These are phyloP conservation scores for Cladophialophora immunda DNA, from an alignment of 2,329 filamentous ascomycete species.

Conservation along the genomic window DNA sequence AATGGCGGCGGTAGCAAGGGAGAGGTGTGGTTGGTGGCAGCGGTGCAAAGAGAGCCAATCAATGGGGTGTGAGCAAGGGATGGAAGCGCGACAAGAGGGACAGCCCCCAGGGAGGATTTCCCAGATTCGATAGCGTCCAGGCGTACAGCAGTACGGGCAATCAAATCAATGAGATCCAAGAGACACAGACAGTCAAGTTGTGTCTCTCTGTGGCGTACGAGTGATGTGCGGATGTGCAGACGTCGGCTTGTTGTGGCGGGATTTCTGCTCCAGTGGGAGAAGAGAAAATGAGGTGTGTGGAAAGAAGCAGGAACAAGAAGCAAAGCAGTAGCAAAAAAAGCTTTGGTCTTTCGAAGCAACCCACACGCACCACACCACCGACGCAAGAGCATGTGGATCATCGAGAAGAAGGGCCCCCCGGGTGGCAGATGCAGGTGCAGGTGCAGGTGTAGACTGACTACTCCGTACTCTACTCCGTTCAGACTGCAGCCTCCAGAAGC, in stretches of 20 bases:
- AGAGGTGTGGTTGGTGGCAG: constrained; percentile 34
- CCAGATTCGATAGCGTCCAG: constrained; percentile 28
- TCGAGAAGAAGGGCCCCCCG: background rate
- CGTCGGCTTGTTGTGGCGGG: background rate
- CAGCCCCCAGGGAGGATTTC: constrained; percentile 25
- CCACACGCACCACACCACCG: background rate
- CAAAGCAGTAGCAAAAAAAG: constrained; percentile 5
- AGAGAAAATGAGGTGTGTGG: constrained; percentile 6
- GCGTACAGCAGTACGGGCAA: background rate
- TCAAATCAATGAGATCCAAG: constrained; percentile 9
- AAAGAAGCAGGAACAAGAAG: constrained; percentile 4
- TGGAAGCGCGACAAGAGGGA: constrained; percentile 34
- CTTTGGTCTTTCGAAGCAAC: constrained; percentile 6
- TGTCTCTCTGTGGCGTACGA: constrained; percentile 10
- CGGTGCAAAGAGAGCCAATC: constrained; percentile 37
- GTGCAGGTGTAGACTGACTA: background rate
- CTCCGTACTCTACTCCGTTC: too few relatives aligned
- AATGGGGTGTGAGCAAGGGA: constrained; percentile 29
- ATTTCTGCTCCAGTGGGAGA: constrained; percentile 5
- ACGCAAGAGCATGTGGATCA: background rate
- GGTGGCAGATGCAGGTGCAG: background rate
- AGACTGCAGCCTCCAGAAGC: background rate
- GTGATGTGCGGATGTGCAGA: constrained; percentile 3
- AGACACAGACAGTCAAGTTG: constrained; percentile 26
- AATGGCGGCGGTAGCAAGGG: constrained; percentile 19